phyloP scores from a whole-genome alignment of 2,329 filamentous ascomycete genomes.

The Monosporascus sp. region DNA sequence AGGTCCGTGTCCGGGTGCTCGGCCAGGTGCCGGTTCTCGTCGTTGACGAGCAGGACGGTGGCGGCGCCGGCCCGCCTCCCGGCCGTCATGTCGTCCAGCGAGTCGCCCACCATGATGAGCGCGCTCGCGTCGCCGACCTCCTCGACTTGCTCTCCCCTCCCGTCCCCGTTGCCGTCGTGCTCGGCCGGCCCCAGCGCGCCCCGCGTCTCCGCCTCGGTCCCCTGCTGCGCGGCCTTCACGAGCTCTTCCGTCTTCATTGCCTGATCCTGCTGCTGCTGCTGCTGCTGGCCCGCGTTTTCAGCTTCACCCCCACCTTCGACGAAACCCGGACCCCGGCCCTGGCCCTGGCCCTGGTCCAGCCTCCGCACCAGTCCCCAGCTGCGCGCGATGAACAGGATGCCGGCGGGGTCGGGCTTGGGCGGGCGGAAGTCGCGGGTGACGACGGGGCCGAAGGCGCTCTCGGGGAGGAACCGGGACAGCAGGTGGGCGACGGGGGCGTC shows the following conservation, averaged over 20 bases:
- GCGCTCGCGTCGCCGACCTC: slow-evolving; percentile 43
- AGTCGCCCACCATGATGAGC: slow-evolving; percentile 68
- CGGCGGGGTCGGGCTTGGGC: slow-evolving; percentile 83
- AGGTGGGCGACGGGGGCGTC: slow-evolving; percentile 72
- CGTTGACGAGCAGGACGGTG: slow-evolving; percentile 82
- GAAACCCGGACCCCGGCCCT: too few species aligned
- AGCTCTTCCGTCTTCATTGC: slow-evolving; percentile 11
- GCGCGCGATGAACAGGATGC: slow-evolving; percentile 78
- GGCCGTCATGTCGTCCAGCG: slow-evolving; percentile 88
- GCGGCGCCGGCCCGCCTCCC: slow-evolving; percentile 78
- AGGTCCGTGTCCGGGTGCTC: slow-evolving; percentile 73
- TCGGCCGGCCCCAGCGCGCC: slow-evolving; percentile 12
- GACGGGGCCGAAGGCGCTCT: slow-evolving; percentile 67
- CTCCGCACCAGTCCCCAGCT: slow-evolving; percentile 58
- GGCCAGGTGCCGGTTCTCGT: slow-evolving; percentile 67
- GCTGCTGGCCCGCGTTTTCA: not conserved
- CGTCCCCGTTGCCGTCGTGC: slow-evolving; percentile 10
- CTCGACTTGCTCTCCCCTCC: slow-evolving; percentile 26
- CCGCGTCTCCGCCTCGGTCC: slow-evolving; percentile 7
- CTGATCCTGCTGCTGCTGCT: slow-evolving; percentile 3
- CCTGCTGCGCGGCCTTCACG: slow-evolving; percentile 10
- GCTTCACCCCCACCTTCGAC: not conserved
- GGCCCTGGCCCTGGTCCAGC: not conserved
- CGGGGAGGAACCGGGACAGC: slow-evolving; percentile 66
- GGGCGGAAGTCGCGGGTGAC: slow-evolving; percentile 77